A percentile compares a stretch with the other conserved stretches of the same genome.
These are phyloP conservation scores for Lepidium sativum DNA, from an alignment of 345 rosid genomes.

Conservation along the genomic window DNA sequence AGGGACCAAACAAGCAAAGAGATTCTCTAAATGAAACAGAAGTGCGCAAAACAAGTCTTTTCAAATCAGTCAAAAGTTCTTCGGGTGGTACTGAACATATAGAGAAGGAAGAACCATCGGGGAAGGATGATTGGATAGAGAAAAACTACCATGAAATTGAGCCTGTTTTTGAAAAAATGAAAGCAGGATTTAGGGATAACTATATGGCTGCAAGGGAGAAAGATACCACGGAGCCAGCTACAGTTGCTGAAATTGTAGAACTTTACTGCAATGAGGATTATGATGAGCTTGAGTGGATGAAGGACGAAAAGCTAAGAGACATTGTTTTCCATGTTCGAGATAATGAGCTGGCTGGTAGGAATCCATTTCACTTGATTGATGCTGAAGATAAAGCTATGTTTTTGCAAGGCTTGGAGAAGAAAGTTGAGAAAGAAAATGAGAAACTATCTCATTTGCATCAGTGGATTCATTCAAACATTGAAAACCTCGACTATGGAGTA, in stretches of 20 bases:
- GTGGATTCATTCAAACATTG: constrained; percentile 80
- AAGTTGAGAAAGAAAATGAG: constrained; percentile 72
- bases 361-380: constrained; percentile 74
- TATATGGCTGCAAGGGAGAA: constrained; percentile 60
- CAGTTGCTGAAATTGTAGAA: constrained; percentile 29
- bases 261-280: constrained; percentile 41
- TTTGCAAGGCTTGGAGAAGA: constrained; percentile 77
- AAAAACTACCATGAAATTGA: constrained; percentile 56
- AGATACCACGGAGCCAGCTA: constrained; percentile 28
- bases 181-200: constrained; percentile 66
- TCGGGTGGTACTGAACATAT: constrained; percentile 20
- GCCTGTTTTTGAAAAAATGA: constrained; percentile 59
- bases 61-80: constrained; percentile 9
- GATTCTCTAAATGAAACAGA: constrained; percentile 10
- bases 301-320: constrained; percentile 64
- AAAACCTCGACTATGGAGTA: constrained; percentile 87
- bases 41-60: constrained; percentile 4
- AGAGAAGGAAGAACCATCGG: constrained; percentile 18
- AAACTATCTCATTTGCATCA: constrained; percentile 57
- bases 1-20: constrained; percentile 8
- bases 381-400: constrained; percentile 64
- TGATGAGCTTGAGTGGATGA: constrained; percentile 83
- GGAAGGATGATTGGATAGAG: constrained; percentile 55
- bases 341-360: constrained; percentile 74
- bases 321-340: constrained; percentile 85